Evolutionary conservation across 2,329 filamentous ascomycete species (phyloP), one percentile per base, ranked within the genome.

Genomic region (Penicillium sp.): DNA sequence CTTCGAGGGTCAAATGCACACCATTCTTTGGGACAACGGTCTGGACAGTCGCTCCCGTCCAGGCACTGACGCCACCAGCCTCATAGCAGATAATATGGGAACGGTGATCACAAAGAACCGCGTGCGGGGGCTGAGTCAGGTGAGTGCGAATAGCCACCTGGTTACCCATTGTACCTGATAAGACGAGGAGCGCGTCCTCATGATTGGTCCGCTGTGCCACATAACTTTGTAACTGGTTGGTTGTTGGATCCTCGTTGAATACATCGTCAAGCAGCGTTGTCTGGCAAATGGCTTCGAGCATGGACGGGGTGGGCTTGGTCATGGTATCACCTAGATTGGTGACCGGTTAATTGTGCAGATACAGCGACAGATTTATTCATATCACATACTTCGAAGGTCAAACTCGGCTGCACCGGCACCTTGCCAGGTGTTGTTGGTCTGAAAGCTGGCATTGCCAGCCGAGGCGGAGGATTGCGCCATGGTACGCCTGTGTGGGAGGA

Each of bases 161-260:
- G 75, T 97, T 97, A 36, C 91, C 92, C 92, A 96, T 96, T 4
- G 92, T 96, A 3, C 93, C 93, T 0, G 90, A 94, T 55, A 95
- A 81, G 51, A 96, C 90, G 50, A 96, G 87, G 4, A 97, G 79
- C 0, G 84, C 89, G 7, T 85, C 86, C 66, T 92, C 87, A 64
- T 95, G 92, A 62, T 85, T 85, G 1, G 90, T 84, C 3, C 95
- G 81, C 28, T 81, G 70, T 16, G 91, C 90, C 40, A 95, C 81
- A 70, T 89, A 87, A 42, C 81, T 75, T 72, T 97, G 90, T 36
- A 97, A 84, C 21, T 83, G 81, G 47, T 83, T 86, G 1, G 93
- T 97, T 0, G 88, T 91, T 1, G 84, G 79, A 66, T 96, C 92
- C 74, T 95, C 91, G 59, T 81, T 77, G 71, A 89, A 90, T 62